Evolutionary conservation across 148 eudicot genomes (phyloP), one percentile per base, ranked within the genome.

Genomic region (Cornus florida): DNA sequence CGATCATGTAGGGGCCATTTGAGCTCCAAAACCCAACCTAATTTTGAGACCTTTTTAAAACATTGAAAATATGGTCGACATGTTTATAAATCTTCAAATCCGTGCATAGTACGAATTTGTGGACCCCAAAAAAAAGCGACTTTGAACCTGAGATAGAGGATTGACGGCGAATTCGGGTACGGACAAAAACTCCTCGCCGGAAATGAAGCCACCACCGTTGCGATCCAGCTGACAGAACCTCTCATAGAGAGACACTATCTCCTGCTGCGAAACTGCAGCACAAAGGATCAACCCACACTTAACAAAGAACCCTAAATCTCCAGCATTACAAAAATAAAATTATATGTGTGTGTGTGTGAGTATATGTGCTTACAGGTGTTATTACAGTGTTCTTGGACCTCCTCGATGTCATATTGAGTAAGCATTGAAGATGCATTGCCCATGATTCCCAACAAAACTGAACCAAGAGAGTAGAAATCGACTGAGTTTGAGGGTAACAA

Each of bases 121-220:
- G n/a, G n/a, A n/a, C n/a, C n/a, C n/a, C n/a, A 6, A 4, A 6
- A 43, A 43, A 43, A 6, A 24, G 60, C 5, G 39, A 65, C 28
- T 39, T 69, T 5, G 23, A 35, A 87, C 92, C 89, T 87, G 89
- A 69, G 88, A 80, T 59, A 89, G 92, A 2, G 92, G 89, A 82
- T 89, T 89, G 66, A 89, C 88, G 9, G 92, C 92, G 62, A 89
- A 89, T 85, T 89, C 92, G 8, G 92, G 92, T 2, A 89, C 92
- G 0, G 92, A 83, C 62, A 89, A 41, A 69, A 89, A 79, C 78
- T 89, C 92, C 10, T 89, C 92, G 46, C 81, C 87, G 7, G 90
- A 87, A 32, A 89, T 76, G 59, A 87, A 89, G 10, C 90, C 92
- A 6, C 82, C 74, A 0, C 86, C 74, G 19, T 81, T 86, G 5